These are phyloP conservation scores for Dichomitus squalens DNA, from an alignment of 1,284 basidiomycete genomes.

Conservation along the genomic window DNA sequence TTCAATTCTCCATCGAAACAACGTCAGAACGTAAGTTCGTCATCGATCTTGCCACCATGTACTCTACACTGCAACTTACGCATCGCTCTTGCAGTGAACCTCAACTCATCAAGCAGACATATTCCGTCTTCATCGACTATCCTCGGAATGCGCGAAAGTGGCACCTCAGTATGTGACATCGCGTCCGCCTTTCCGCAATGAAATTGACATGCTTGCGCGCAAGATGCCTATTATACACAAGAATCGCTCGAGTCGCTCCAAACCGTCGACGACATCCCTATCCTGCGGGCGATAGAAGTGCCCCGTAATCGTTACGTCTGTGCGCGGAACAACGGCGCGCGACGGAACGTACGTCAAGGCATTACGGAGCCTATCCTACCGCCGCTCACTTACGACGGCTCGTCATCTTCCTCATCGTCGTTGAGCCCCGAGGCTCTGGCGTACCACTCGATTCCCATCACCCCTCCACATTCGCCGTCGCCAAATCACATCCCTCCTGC, in stretches of 20 bases:
- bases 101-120: slow-evolving; percentile 45
- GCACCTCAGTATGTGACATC: slow-evolving; percentile 41
- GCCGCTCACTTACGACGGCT: neutral
- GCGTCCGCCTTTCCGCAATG: neutral
- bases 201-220: neutral
- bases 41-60: neutral
- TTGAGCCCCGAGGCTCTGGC: neutral
- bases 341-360: slow-evolving; percentile 9
- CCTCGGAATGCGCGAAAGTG: slow-evolving; percentile 40
- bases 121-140: slow-evolving; percentile 42
- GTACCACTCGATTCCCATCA: neutral
- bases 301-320: slow-evolving; percentile 65
- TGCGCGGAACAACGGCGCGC: slow-evolving; percentile 53
- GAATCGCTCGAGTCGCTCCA: slow-evolving; percentile 53
- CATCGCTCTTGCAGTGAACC: slow-evolving; percentile 25
- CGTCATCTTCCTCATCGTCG: slow-evolving; percentile 6
- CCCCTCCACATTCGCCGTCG: slow-evolving; percentile 6
- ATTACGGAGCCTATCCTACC: slow-evolving; percentile 4
- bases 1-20: slow-evolving; percentile 32
- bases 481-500: slow-evolving; percentile 7
- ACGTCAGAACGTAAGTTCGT: slow-evolving; percentile 25
- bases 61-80: neutral
- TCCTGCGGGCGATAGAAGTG: slow-evolving; percentile 53
- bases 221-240: slow-evolving; percentile 44
- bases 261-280: slow-evolving; percentile 60